Base-by-base conservation (phyloP, 345 rosid genomes). In the Syzygium aqueum region DNA sequence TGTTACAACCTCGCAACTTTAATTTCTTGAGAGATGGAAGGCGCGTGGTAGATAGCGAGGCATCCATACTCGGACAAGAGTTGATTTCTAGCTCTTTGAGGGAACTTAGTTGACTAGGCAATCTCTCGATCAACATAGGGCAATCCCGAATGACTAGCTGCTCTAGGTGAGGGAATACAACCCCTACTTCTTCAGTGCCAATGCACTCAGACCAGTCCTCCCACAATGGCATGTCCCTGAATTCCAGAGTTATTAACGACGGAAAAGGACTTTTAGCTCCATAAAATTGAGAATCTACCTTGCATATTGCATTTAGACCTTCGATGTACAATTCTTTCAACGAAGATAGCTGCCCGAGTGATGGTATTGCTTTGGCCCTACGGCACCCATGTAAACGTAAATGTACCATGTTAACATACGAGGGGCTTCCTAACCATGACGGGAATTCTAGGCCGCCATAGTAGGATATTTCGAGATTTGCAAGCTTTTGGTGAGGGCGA, bases 271-370 rank as follows among this genome's bases (percentile, higher is more conserved):
- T 57, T 23, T 23, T 9, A 13, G 27, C 8, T 49, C 84, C 84
- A 49, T 78, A 83, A 50, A 83, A 83, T 28, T 83, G 21, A 30
- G 1, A 28, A 0, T 22, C 85, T 25, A 83, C 1, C 0, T 0
- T 46, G 23, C 30, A 13, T 49, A 83, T 10, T 9, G 52, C 85
- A 23, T 6, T 1, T 27, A 83, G 52, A 7, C 54, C 37, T 46
- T 52, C 22, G 1, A 83, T 83, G 1, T 50, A 25, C 0, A 83
- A 0, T 28, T 52, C 37, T 83, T 83, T 28, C 0, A 83, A 5
- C 0, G 0, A 50, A 49, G 22, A 28, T 6, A 83, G 85, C 2
- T 52, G 54, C 22, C 85, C 54, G 0, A 83, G 77, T 30, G 43
- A 65, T 2, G 77, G 22, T 10, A 65, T 2, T 0, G 1, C 2